Base-by-base conservation (phyloP, 352 stramenopile species). In the Thalassiosira livingstoniorum region DNA sequence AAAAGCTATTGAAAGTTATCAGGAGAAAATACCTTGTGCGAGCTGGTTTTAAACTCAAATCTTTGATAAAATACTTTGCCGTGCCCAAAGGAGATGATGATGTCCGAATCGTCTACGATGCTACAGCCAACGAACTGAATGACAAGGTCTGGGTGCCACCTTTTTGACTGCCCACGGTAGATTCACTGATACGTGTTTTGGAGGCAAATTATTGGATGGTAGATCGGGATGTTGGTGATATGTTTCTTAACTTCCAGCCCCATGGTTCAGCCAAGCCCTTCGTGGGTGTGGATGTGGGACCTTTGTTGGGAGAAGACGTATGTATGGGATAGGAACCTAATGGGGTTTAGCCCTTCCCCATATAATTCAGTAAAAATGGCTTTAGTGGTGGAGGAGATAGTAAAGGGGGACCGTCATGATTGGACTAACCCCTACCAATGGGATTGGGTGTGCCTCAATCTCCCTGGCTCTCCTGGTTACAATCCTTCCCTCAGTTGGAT, bases 101-200 rank as follows among this genome's bases (percentile, higher is more conserved):
- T 62, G 84, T 86, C 13, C 68, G 81, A 31, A 73, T 93, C 5
- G 89, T 93, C 5, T 93, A 90, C 57, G 72, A 93, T 73, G 85
- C 70, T 0, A 84, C 79, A 10, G 73, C 67, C 7, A 86, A 80
- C 67, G 75, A 67, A 0, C 37, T 91, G 10, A 93, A 93, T 65
- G 72, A 75, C 13, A 15, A n/a, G 1, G 39, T 91, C 0, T 92
- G 77, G 75, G 54, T 72, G 4, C 89, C 85, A 31, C 71, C 72
- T 10, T 93, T 93, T 75, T 76, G 39, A 34, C 32, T 93, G 7
- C 82, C 87, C 3, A 91, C 80, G 0, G 34, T 90, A 2, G 66
- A 86, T 25, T 76, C 80, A n/a, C 51, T 86, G 21, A 1, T 86
- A 11, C 55, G 77, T 35, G 53, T 61, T 25, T 15, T 91, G 0